A percentile compares a stretch with the other conserved stretches of the same genome.
These are phyloP conservation scores for Adansonia rubrostipa DNA, from an alignment of 441 rosid genomes.

Conservation along the genomic window DNA sequence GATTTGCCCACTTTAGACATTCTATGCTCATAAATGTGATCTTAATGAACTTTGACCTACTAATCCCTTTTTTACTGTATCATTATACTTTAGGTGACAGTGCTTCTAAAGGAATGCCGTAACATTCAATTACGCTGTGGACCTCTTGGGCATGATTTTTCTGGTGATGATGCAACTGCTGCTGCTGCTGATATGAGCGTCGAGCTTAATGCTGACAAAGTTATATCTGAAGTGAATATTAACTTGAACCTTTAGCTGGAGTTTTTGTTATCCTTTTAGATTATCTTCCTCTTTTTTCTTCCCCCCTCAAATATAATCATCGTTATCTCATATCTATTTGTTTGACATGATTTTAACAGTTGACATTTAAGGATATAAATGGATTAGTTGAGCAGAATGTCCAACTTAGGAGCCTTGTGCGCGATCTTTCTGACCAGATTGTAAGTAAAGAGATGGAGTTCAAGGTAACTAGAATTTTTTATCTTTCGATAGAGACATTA, in stretches of 20 bases:
- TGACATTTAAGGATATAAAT: constrained; percentile 92
- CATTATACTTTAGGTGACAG: constrained; percentile 64
- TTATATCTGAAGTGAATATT: constrained; percentile 59
- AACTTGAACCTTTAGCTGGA: constrained; percentile 49
- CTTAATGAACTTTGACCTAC: not conserved
- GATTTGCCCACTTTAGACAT: not conserved
- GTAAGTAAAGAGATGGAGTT: constrained; percentile 71
- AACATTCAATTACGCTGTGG: constrained; percentile 94
- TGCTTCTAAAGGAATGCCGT: constrained; percentile 96
- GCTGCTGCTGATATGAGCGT: constrained; percentile 54
- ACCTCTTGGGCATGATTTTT: constrained; percentile 48
- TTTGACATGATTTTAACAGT: constrained; percentile 50
- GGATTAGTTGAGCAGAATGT: constrained; percentile 98
- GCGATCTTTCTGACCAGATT: constrained; percentile 82
- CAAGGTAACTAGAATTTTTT: constrained; percentile 59
- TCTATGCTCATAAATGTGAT: not conserved
- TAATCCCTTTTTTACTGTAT: constrained; percentile 5
- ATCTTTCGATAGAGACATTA: constrained; percentile 22
- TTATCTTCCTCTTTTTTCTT: not conserved
- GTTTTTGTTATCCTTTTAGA: not conserved
- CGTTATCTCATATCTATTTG: constrained; percentile 24
- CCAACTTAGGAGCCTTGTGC: constrained; percentile 88
- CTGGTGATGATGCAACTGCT: constrained; percentile 42
- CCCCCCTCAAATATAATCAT: not conserved
- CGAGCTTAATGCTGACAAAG: constrained; percentile 72